Evolutionary conservation across 1,139 yeast genomes (phyloP).

Genomic region (Kluyveromyces marxianus): DNA sequence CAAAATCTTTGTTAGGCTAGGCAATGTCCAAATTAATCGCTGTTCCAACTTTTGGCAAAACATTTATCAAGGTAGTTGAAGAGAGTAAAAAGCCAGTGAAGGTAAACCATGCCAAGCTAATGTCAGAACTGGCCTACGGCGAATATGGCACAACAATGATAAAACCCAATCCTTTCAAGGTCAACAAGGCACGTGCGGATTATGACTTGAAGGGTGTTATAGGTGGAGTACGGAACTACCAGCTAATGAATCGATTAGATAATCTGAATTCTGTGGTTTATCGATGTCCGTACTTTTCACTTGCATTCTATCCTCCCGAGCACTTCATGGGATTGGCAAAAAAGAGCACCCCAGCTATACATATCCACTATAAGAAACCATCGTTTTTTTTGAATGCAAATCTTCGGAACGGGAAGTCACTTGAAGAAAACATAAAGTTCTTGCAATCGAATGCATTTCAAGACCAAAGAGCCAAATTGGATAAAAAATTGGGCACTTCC

Average conservation of each 20-base stretch:
- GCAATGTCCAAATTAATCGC: neutral
- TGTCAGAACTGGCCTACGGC: neutral
- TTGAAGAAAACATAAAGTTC: slow-evolving; percentile 4
- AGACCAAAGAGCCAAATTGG: neutral
- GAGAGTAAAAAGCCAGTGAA: neutral
- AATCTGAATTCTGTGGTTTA: slow-evolving; percentile 19
- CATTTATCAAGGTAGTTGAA: neutral
- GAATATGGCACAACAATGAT: slow-evolving; percentile 3
- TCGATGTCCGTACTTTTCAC: slow-evolving; percentile 28
- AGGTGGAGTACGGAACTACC: slow-evolving; percentile 10
- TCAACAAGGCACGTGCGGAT: neutral
- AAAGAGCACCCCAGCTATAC: slow-evolving; percentile 45
- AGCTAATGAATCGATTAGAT: slow-evolving; percentile 12
- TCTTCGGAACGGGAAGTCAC: slow-evolving; percentile 10
- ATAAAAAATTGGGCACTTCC: slow-evolving; percentile 8
- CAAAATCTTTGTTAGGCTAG: neutral
- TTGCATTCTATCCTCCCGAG: slow-evolving; percentile 39
- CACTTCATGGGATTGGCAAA: slow-evolving; percentile 40
- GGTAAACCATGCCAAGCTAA: neutral
- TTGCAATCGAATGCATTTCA: neutral
- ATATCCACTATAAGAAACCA: slow-evolving; percentile 21
- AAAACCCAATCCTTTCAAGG: neutral
- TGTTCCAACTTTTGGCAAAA: too few relatives aligned
- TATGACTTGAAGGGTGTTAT: slow-evolving; percentile 2
- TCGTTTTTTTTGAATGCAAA: slow-evolving; percentile 25